Evolutionary conservation across 129 eudicot genomes (phyloP).

Genomic region (Centaurea solstitialis): DNA sequence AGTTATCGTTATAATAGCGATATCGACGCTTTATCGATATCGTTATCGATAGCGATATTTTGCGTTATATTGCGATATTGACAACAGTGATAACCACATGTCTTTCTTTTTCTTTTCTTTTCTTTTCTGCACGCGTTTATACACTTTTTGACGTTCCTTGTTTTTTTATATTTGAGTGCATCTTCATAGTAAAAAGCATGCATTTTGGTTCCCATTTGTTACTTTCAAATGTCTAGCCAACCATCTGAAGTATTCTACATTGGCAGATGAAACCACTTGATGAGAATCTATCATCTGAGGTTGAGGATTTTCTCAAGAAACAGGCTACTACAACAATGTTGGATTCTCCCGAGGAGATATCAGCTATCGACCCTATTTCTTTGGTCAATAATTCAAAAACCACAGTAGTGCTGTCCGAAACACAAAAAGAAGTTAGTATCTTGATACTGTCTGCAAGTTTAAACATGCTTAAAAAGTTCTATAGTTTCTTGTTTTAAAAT

Average conservation of each 20-base stretch:
- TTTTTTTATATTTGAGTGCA: neutral
- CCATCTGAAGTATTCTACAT: neutral
- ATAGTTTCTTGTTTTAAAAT: slow-evolving; percentile 10
- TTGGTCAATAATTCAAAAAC: slow-evolving; percentile 11
- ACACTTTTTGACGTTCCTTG: neutral
- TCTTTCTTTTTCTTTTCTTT: neutral
- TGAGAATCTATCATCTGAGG: slow-evolving; percentile 52
- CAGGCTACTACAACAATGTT: slow-evolving; percentile 13
- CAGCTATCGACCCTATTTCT: slow-evolving; percentile 32
- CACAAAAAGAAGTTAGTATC: slow-evolving; percentile 38
- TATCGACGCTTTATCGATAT: too few species aligned
- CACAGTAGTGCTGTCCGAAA: slow-evolving; percentile 21
- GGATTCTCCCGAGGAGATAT: slow-evolving; percentile 32
- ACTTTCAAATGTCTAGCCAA: neutral
- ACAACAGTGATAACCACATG: too few species aligned
- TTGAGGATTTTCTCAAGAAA: slow-evolving; percentile 51
- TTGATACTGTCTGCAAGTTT: slow-evolving; percentile 4
- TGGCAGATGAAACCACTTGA: slow-evolving; percentile 83
- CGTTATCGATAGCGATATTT: too few species aligned
- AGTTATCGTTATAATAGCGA: too few species aligned
- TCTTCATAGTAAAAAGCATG: neutral
- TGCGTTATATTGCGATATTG: too few species aligned
- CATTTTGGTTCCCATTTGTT: too few species aligned
- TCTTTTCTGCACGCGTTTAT: neutral
- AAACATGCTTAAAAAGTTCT: neutral